These are phyloP conservation scores for Zygosaccharomyces pseudobailii DNA, from an alignment of 1,139 yeast species.

Conservation along the genomic window DNA sequence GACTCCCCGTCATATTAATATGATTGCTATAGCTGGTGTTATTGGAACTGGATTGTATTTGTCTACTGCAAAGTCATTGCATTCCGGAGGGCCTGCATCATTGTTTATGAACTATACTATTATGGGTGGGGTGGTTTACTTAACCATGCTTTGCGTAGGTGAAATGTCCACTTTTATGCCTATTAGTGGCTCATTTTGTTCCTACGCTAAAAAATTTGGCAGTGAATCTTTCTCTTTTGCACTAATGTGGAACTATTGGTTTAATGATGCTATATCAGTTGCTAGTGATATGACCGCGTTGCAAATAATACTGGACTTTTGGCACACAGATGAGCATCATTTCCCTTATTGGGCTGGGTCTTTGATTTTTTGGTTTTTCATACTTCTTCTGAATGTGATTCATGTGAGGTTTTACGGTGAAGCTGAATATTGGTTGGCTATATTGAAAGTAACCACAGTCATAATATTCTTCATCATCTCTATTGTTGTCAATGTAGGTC, in stretches of 20 bases:
- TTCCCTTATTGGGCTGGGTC: slow-evolving; percentile 56
- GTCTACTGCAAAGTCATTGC: slow-evolving; percentile 55
- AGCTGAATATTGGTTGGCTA: slow-evolving; percentile 62
- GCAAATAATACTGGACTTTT: slow-evolving; percentile 54
- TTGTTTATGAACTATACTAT: slow-evolving; percentile 52
- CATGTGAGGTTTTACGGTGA: slow-evolving; percentile 60
- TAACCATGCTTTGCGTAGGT: slow-evolving; percentile 57
- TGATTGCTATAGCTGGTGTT: slow-evolving; percentile 60
- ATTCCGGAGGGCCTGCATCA: slow-evolving; percentile 51
- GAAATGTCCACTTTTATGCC: slow-evolving; percentile 64
- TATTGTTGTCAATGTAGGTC: slow-evolving; percentile 46
- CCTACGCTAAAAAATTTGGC: slow-evolving; percentile 56
- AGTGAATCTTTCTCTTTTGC: slow-evolving; percentile 62
- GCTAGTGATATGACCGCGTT: slow-evolving; percentile 60
- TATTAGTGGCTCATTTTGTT: slow-evolving; percentile 58
- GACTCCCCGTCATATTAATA: slow-evolving; percentile 42
- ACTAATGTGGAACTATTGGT: slow-evolving; percentile 58
- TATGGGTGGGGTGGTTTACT: slow-evolving; percentile 54
- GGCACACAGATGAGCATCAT: slow-evolving; percentile 43
- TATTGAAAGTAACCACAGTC: slow-evolving; percentile 52
- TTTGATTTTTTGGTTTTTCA: slow-evolving; percentile 53
- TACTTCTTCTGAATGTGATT: slow-evolving; percentile 48
- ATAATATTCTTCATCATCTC: slow-evolving; percentile 49
- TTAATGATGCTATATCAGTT: slow-evolving; percentile 58
- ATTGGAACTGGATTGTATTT: slow-evolving; percentile 60